phyloP scores from a whole-genome alignment of 75 land plant genomes.

The Pseudotsuga menziesii region DNA sequence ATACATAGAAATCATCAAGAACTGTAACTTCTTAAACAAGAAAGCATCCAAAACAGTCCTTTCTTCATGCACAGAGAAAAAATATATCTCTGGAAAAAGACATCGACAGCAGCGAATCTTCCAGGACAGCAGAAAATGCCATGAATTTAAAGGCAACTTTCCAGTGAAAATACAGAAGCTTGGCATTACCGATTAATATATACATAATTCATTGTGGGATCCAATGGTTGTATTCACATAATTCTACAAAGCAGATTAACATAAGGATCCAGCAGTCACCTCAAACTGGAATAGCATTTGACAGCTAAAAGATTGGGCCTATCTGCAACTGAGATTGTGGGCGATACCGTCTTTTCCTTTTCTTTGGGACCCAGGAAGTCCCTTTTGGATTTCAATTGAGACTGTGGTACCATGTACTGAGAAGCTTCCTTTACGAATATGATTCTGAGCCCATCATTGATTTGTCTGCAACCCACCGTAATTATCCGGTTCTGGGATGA shows the following conservation, averaged over 20 bases:
- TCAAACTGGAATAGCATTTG: neutral
- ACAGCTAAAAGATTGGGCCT: neutral
- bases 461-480: conserved; percentile 5
- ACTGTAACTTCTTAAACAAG: neutral
- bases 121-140: neutral
- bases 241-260: too few relatives aligned
- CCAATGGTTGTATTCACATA: too few relatives aligned
- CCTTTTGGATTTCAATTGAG: neutral
- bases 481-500: neutral
- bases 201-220: neutral
- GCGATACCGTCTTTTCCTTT: neutral
- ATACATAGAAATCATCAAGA: neutral
- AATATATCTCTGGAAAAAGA: too few relatives aligned
- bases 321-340: neutral
- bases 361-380: neutral
- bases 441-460: neutral
- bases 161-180: neutral
- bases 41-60: neutral
- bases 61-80: too few relatives aligned
- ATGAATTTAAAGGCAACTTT: neutral
- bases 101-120: neutral
- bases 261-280: neutral
- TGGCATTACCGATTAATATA: neutral
- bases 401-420: neutral
- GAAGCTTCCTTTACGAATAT: conserved; percentile 1